phyloP scores from a whole-genome alignment of 768 basidiomycete species.

The Ephemerocybe angulata region DNA sequence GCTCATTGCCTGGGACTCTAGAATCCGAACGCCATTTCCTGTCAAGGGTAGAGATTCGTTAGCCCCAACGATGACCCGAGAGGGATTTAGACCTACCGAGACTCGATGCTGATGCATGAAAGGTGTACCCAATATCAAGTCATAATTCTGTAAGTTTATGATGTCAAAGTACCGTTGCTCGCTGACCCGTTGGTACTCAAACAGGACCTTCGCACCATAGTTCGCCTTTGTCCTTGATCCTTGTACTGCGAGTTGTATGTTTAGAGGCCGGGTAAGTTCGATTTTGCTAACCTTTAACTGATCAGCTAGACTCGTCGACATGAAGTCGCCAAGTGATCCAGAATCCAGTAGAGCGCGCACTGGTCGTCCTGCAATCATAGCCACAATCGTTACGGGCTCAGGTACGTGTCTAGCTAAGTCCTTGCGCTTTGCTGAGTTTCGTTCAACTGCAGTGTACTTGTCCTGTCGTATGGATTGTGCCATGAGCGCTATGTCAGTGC shows the following conservation, averaged over 20 bases:
- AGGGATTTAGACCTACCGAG: conserved; percentile 23
- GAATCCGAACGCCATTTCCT: conserved; percentile 8
- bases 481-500: too few relatives aligned
- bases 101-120: conserved; percentile 33
- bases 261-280: conserved; percentile 27
- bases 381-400: conserved; percentile 29
- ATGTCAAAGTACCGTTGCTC: too few relatives aligned
- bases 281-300: conserved; percentile 29
- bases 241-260: conserved; percentile 36
- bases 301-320: conserved; percentile 32
- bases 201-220: conserved; percentile 14
- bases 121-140: conserved; percentile 39
- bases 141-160: too few relatives aligned
- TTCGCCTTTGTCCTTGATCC: conserved; percentile 40
- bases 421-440: conserved; percentile 12
- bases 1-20: conserved; percentile 9
- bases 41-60: conserved; percentile 14
- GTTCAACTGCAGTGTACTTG: conserved; percentile 7
- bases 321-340: too few relatives aligned
- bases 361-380: conserved; percentile 29
- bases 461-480: too few relatives aligned
- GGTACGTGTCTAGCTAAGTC: conserved; percentile 17
- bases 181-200: conserved; percentile 34
- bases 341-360: conserved; percentile 34
- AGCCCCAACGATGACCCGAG: conserved; percentile 24